phyloP scores from a whole-genome alignment of 164 flowering plant species.

The Euptelea pleiosperma region DNA sequence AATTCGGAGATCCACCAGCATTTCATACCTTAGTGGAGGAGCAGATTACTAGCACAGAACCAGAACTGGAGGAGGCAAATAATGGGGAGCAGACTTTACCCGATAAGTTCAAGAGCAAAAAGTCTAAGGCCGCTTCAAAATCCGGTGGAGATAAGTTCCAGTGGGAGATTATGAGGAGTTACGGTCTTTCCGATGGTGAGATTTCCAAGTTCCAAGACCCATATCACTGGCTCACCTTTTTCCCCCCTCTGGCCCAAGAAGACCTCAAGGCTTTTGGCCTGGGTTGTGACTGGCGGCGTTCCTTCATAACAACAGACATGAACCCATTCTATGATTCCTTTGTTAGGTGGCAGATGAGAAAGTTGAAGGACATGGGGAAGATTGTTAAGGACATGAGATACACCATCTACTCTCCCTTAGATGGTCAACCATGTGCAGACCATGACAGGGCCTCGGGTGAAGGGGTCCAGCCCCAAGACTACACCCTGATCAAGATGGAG shows the following conservation, averaged over 20 bases:
- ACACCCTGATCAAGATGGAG: constrained; percentile 89
- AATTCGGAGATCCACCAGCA: constrained; percentile 58
- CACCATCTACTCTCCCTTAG: constrained; percentile 73
- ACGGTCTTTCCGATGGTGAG: constrained; percentile 67
- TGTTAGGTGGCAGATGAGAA: constrained; percentile 88
- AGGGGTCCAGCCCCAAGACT: constrained; percentile 91
- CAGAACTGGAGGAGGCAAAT: constrained; percentile 30
- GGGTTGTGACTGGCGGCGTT: constrained; percentile 92
- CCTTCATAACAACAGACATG: constrained; percentile 77
- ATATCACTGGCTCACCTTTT: constrained; percentile 62
- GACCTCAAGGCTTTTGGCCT: constrained; percentile 83
- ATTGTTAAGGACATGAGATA: constrained; percentile 78
- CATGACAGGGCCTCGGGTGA: constrained; percentile 92
- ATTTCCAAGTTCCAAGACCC: constrained; percentile 71
- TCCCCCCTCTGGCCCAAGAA: constrained; percentile 78
- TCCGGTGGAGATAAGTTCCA: constrained; percentile 47
- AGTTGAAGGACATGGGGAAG: constrained; percentile 73
- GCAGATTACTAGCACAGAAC: constrained; percentile 9
- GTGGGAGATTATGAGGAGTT: constrained; percentile 81
- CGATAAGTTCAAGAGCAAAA: constrained; percentile 64
- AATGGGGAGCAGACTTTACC: constrained; percentile 28
- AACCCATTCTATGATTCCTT: constrained; percentile 82
- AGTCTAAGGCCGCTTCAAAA: constrained; percentile 63
- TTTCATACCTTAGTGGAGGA: constrained; percentile 50
- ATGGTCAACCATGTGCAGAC: constrained; percentile 95